phyloP scores from a whole-genome alignment of 208 protist genomes.

The Phytomonas serpens region DNA sequence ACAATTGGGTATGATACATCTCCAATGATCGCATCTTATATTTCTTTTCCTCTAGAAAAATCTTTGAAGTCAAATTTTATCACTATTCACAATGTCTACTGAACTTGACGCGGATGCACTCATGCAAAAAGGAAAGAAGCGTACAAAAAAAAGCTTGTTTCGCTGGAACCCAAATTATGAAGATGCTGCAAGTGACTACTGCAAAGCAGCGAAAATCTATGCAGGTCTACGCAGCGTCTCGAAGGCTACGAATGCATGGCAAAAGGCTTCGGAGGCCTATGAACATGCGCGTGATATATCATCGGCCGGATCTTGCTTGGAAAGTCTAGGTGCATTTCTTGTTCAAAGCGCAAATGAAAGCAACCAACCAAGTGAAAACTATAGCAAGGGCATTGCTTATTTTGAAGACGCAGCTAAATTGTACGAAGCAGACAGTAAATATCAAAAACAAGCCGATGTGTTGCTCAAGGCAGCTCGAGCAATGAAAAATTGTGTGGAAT shows the following conservation, averaged over 20 bases:
- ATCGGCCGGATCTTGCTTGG: constrained; percentile 40
- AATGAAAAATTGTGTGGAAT: neutral
- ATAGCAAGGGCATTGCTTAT: constrained; percentile 19
- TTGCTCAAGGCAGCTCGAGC: constrained; percentile 23
- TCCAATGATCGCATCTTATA: neutral
- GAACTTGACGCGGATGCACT: constrained; percentile 42
- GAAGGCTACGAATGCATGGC: constrained; percentile 37
- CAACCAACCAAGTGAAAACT: neutral
- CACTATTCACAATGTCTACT: constrained; percentile 4
- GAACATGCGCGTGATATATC: constrained; percentile 38
- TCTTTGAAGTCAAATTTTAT: constrained; percentile 11
- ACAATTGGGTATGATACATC: neutral
- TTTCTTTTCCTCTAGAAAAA: neutral
- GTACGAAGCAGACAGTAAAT: constrained; percentile 21
- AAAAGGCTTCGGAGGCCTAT: constrained; percentile 27
- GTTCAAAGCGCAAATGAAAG: neutral
- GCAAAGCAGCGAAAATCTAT: constrained; percentile 68
- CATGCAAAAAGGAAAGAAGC: constrained; percentile 46
- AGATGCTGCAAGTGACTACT: constrained; percentile 50
- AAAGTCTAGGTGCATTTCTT: constrained; percentile 30
- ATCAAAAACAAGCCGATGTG: constrained; percentile 19
- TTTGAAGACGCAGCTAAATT: constrained; percentile 27
- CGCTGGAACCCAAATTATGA: constrained; percentile 50
- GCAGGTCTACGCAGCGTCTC: constrained; percentile 24
- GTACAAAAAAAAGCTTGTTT: constrained; percentile 39